A percentile compares a stretch with the other conserved stretches of the same genome.
Conservation (phyloP, 2,329 filamentous ascomycete species). For the Claviceps citrina region DNA sequence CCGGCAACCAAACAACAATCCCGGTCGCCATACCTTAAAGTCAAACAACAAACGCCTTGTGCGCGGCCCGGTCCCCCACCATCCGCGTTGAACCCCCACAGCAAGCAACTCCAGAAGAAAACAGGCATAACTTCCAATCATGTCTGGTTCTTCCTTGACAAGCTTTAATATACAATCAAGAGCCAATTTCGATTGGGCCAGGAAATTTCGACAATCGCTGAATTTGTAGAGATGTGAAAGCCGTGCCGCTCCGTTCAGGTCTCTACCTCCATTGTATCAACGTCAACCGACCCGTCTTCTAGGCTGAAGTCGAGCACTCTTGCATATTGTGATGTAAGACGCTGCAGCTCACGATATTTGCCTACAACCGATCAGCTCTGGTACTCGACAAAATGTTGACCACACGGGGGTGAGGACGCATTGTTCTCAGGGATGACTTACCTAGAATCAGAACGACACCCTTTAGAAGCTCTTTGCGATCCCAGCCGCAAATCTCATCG, state of each 20-base stretch:
- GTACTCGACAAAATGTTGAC: constrained; percentile 11
- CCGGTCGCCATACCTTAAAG: not conserved
- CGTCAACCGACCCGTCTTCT: constrained; percentile 29
- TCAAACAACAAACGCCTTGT: not conserved
- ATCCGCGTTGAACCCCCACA: not conserved
- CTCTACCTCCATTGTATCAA: constrained; percentile 29
- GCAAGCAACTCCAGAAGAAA: not conserved
- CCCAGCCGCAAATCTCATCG: constrained; percentile 77
- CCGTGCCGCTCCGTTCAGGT: constrained; percentile 9
- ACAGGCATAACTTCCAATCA: not conserved
- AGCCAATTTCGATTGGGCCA: not conserved
- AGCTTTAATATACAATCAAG: not conserved
- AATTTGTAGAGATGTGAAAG: not conserved
- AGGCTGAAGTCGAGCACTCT: constrained; percentile 53
- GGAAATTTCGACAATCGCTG: not conserved
- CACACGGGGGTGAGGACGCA: no score
- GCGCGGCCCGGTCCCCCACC: not conserved
- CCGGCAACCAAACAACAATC: not conserved
- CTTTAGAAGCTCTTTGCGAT: constrained; percentile 71
- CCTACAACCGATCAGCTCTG: constrained; percentile 34
- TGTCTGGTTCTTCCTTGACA: not conserved
- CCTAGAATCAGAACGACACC: constrained; percentile 87
- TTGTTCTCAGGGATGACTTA: constrained; percentile 29
- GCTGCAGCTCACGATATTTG: constrained; percentile 88
- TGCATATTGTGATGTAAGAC: constrained; percentile 89